phyloP scores from a whole-genome alignment of 2,329 filamentous ascomycete genomes.

The Ilyonectria mors-panacis region DNA sequence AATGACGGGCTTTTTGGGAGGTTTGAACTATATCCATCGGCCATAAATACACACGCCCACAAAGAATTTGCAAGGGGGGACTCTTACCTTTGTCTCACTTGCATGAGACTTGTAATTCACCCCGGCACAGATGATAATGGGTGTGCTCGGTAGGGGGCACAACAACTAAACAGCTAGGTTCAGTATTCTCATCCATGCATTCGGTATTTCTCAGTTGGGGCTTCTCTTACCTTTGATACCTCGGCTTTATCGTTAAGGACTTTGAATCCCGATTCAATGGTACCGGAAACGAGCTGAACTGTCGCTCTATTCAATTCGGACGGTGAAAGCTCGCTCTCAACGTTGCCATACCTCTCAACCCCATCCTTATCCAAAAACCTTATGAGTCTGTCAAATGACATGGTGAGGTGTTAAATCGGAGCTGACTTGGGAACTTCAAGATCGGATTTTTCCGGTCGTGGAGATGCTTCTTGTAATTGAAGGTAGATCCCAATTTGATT shows the following conservation, averaged over 20 bases:
- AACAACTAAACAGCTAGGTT: slow-evolving; percentile 3
- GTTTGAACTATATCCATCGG: slow-evolving; percentile 8
- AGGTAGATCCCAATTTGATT: too few species aligned
- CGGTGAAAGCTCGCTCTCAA: slow-evolving; percentile 6
- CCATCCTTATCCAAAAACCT: slow-evolving; percentile 6
- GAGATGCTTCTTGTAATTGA: too few species aligned
- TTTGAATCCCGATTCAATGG: slow-evolving; percentile 15
- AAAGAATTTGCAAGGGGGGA: too few species aligned
- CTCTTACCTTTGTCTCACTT: slow-evolving; percentile 16
- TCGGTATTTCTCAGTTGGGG: too few species aligned
- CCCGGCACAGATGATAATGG: slow-evolving; percentile 22
- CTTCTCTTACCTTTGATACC: slow-evolving; percentile 4
- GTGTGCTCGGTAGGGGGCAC: slow-evolving; percentile 13
- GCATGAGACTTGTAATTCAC: slow-evolving; percentile 27
- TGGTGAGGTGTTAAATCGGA: neutral
- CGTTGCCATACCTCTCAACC: slow-evolving; percentile 14
- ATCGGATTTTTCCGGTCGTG: too few species aligned
- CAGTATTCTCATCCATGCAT: too few species aligned
- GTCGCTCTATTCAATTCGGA: slow-evolving; percentile 10
- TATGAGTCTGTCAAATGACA: slow-evolving; percentile 14
- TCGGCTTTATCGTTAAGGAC: slow-evolving; percentile 15
- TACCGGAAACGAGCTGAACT: slow-evolving; percentile 15
- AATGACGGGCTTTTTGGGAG: slow-evolving; percentile 23
- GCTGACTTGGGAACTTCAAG: too few species aligned
- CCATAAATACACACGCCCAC: too few species aligned